These are phyloP conservation scores for Aspergillus haitiensis DNA, from an alignment of 495 filamentous ascomycete genomes.

Conservation along the genomic window DNA sequence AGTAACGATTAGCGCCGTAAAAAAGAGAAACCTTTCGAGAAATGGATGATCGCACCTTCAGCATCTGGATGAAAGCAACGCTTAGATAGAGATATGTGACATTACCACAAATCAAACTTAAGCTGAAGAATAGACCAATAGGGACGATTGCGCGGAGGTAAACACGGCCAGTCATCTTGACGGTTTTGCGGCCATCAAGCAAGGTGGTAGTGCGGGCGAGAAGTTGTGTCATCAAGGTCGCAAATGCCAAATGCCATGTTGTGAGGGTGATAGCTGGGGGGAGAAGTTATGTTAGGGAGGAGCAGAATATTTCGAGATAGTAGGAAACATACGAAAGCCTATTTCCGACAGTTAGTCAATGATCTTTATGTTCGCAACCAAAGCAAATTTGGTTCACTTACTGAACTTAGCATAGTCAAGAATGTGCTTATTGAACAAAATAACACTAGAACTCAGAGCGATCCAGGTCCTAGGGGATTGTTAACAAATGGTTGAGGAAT, in stretches of 20 bases:
- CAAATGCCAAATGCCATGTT: conserved; percentile 89
- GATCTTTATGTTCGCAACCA: not conserved
- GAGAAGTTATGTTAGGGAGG: conserved; percentile 14
- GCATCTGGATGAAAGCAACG: conserved; percentile 96
- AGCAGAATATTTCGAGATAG: conserved; percentile 14
- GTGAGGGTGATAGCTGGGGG: conserved; percentile 68
- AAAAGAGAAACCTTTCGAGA: not conserved
- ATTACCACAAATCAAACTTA: conserved; percentile 94
- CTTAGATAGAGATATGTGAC: conserved; percentile 89
- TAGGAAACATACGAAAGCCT: conserved; percentile 44
- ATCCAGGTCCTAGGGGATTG: conserved; percentile 75
- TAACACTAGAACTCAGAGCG: conserved; percentile 83
- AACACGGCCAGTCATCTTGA: conserved; percentile 91
- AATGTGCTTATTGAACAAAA: conserved; percentile 99
- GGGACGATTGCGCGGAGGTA: conserved; percentile 90
- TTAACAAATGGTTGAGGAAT: conserved; percentile 22
- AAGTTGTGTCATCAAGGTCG: conserved; percentile 86
- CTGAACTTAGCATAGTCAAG: conserved; percentile 79
- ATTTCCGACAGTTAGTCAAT: conserved; percentile 11
- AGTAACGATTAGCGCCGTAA: conserved; percentile 9
- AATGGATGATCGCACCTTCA: conserved; percentile 63
- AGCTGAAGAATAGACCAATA: conserved; percentile 88
- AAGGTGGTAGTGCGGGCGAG: conserved; percentile 81
- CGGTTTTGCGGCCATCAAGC: conserved; percentile 84
- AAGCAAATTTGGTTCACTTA: conserved; percentile 47